Evolutionary conservation across 2,329 filamentous ascomycete species (phyloP).

Genomic region (Fusarium sp.): DNA sequence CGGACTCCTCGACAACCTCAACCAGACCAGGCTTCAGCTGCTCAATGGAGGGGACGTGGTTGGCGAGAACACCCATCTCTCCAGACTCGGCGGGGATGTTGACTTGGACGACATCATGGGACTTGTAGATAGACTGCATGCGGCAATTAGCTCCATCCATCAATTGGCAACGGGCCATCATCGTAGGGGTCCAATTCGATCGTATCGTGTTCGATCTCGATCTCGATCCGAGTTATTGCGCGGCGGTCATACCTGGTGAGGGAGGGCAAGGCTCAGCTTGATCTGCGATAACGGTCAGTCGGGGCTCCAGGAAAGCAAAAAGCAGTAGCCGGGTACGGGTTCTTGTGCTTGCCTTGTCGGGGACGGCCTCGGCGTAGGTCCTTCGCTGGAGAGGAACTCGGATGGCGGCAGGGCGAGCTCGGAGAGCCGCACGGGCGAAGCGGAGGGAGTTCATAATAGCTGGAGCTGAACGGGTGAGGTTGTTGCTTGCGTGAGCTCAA

Average conservation of each 20-base stretch:
- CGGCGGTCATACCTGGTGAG: constrained; percentile 87
- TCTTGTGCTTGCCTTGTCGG: constrained; percentile 76
- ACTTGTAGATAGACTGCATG: constrained; percentile 77
- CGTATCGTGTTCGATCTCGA: constrained; percentile 42
- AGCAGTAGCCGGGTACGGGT: constrained; percentile 37
- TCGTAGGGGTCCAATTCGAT: constrained; percentile 49
- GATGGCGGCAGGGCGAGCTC: constrained; percentile 83
- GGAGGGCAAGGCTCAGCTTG: constrained; percentile 97
- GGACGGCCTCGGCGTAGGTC: constrained; percentile 89
- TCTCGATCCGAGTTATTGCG: constrained; percentile 40
- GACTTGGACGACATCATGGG: constrained; percentile 86
- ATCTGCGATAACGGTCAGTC: constrained; percentile 68
- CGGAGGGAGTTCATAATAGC: constrained; percentile 92
- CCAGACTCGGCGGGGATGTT: constrained; percentile 98
- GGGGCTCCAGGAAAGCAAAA: constrained; percentile 39
- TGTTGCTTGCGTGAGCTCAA: constrained; percentile 61
- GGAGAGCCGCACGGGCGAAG: constrained; percentile 89
- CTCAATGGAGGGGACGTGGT: constrained; percentile 98
- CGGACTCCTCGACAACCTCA: constrained; percentile 94
- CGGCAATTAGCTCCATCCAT: constrained; percentile 63
- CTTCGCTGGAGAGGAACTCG: constrained; percentile 84
- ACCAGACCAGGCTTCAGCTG: constrained; percentile 97
- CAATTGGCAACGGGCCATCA: constrained; percentile 46
- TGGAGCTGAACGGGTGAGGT: constrained; percentile 63
- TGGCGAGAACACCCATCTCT: constrained; percentile 99